Evolutionary conservation across 164 flowering plant genomes (phyloP), one percentile per base, ranked within the genome.

Genomic region (Euptelea pleiosperma): DNA sequence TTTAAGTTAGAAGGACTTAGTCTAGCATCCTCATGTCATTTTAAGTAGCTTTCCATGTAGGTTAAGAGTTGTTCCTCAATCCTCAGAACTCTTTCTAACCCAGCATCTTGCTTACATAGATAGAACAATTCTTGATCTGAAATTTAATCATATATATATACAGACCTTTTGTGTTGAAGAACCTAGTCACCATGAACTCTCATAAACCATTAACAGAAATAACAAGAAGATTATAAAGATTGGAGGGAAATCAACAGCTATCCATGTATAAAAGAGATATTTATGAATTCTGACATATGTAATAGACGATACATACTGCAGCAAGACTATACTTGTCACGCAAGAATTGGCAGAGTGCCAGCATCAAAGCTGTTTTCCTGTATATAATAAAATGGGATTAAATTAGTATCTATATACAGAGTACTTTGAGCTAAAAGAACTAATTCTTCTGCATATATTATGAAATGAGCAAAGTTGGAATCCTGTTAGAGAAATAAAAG

Each of bases 291-390:
- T 31, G 12, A 30, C 37, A 51, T 29, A 28, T 50, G 33, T 28
- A 24, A 4, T 14, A 67, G 40, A 47, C 6, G 52, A 56, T 58
- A 69, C 92, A 68, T 79, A 90, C 99, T 36, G 96, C 99, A 63
- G 99, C 97, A 68, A 93, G 97, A 68, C 97, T 93, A 78, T 93
- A 93, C 56, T 86, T 84, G 59, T 90, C 97, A 57, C 95, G 75
- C 73, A 93, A 72, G 45, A 67, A 49, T 56, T 71, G 71, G 57
- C 99, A 93, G 3, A 93, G 62, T 48, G 96, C 86, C 55, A 93
- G 70, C 99, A 93, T 93, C 62, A 90, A 70, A 55, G 99, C 99
- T 37, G 97, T 93, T 82, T 93, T 90, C 78, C 97, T 93, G 83
- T 52, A 74, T 28, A 63, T 35, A 15, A 10, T 9, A 8, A 31